A percentile compares a stretch with the other conserved stretches of the same genome.
Evolutionary conservation across 192 early-diverging fungal genomes (phyloP).

Genomic region (Chytriomyces hyalinus): DNA sequence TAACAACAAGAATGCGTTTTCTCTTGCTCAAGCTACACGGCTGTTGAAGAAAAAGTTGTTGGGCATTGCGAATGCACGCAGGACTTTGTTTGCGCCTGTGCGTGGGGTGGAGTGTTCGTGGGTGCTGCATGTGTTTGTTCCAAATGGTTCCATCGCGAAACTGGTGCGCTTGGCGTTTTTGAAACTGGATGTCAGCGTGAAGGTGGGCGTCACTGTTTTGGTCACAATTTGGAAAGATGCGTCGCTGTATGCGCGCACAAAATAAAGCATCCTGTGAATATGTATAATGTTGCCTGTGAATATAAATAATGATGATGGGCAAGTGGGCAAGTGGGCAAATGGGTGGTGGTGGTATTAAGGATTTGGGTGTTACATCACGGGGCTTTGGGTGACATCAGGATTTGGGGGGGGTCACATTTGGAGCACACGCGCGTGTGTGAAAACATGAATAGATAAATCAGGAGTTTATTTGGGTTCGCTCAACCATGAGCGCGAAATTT

Average conservation of each 20-base stretch:
- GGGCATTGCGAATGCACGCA: slow-evolving; percentile 25
- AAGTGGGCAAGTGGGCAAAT: too few species aligned
- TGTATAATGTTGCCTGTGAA: not conserved
- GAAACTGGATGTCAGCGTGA: not conserved
- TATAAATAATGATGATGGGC: not conserved
- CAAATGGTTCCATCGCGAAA: slow-evolving; percentile 28
- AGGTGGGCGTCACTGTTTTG: slow-evolving; percentile 20
- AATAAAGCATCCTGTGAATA: not conserved
- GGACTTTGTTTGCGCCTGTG: slow-evolving; percentile 26
- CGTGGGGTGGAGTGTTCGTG: slow-evolving; percentile 23
- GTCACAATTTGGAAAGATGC: slow-evolving; percentile 30
- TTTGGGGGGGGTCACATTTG: not conserved
- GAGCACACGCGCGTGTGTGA: not conserved
- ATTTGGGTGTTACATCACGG: too few species aligned
- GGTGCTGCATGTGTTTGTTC: slow-evolving; percentile 38
- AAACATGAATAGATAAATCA: not conserved
- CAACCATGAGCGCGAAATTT: not conserved
- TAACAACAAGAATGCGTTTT: not conserved
- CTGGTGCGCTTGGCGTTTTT: slow-evolving; percentile 19
- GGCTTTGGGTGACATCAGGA: not conserved
- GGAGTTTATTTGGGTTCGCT: not conserved
- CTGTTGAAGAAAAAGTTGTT: slow-evolving; percentile 36
- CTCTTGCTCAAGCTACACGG: not conserved
- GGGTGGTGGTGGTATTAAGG: too few species aligned
- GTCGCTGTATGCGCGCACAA: slow-evolving; percentile 19